Evolutionary conservation across 1,139 yeast genomes (phyloP), one percentile per base, ranked within the genome.

Genomic region (Groenewaldozyma auringiensis): DNA sequence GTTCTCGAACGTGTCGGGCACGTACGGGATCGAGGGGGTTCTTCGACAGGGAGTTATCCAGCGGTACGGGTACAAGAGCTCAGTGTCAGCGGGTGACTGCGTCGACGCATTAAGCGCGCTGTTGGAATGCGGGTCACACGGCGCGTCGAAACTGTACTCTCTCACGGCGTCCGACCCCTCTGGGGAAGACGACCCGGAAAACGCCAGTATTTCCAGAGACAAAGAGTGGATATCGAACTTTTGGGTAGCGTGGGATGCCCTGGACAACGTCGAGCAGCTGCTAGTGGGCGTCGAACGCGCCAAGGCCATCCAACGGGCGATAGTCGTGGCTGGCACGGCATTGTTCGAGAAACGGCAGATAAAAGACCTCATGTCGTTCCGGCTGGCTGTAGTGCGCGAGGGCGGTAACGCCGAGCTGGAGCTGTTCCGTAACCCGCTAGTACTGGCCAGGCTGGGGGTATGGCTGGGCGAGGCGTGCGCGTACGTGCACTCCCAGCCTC

Each of bases 181-280:
- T 16, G 16, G 21, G n/a, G 29, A 40, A 34, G 43, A 41, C 22
- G 47, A 46, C 20, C 34, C 35, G 8, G 40, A 32, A 16, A 42
- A 43, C 14, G 49, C 44, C 6, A 44, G 45, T 13, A 51, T 42
- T 18, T 44, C 68, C 45, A 70, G 79, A 57, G 89, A 83, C 54
- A 76, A 79, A 53, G 74, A 76, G 41, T 92, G 96, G 94, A 79
- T 89, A 2, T 75, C 78, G 45, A 88, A 89, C 60, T 94, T 94
- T 62, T 92, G 98, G 97, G 74, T 79, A 29, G 85, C 95, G 13
- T 94, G 95, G 94, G 98, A 92, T 66, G 87, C 97, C 0, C 69
- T 89, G 43, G 81, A 80, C 61, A 71, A 72, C 32, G 73, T 80
- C 47, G 85, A 81, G 35, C 63, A 81, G 4, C 69, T 92, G 25